Percentiles rank a stretch among this genome's conserved stretches.
These are phyloP conservation scores for Citeromyces siamensis DNA, from an alignment of 1,139 yeast species.

Conservation along the genomic window DNA sequence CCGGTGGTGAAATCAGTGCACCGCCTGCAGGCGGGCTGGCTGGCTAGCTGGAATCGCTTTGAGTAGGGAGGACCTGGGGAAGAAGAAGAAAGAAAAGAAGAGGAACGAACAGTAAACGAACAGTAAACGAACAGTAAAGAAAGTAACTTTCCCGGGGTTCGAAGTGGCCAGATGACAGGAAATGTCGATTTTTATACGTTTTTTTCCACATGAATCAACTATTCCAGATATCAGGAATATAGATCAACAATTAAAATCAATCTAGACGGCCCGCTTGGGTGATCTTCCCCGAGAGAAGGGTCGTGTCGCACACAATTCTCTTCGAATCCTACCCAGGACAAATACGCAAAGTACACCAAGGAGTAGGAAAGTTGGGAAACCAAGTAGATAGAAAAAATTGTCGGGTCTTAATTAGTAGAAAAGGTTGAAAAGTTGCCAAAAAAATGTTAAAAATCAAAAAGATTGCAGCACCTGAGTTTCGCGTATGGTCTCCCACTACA, in stretches of 20 bases:
- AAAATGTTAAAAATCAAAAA: too few species aligned
- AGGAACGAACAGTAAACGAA: too few species aligned
- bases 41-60: too few species aligned
- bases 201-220: too few species aligned
- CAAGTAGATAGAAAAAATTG: constrained; percentile 1
- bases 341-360: constrained; percentile 1
- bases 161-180: too few species aligned
- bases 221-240: not conserved
- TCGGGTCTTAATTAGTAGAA: not conserved
- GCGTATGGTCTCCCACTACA: constrained; percentile 1
- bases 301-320: not conserved
- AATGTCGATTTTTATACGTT: too few species aligned
- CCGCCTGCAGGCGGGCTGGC: too few species aligned
- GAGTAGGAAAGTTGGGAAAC: not conserved
- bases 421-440: not conserved
- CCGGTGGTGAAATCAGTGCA: too few species aligned
- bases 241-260: not conserved
- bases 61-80: too few species aligned
- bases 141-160: too few species aligned
- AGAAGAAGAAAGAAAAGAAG: too few species aligned
- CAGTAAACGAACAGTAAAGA: too few species aligned
- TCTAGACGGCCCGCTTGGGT: not conserved
- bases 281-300: not conserved
- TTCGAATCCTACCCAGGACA: not conserved
- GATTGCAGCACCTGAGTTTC: constrained; percentile 3